Conservation (phyloP, 768 basidiomycete species). For the Boletus coccyginus region DNA sequence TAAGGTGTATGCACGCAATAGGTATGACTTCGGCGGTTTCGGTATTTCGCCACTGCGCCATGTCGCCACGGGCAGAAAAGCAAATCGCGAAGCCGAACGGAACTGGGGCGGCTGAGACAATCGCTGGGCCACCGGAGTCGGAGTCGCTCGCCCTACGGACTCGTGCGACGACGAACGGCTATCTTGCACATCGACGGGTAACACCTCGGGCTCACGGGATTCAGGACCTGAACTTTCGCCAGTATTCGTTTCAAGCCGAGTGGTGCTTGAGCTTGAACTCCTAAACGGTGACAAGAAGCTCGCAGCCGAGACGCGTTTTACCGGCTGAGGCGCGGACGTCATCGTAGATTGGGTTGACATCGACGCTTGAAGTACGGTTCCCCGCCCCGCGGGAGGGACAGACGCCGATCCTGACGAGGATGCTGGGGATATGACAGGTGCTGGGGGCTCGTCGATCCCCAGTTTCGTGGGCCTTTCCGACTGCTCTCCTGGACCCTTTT, state of each 20-base stretch:
- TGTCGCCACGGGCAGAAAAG: slow-evolving; percentile 21
- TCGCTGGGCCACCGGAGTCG: slow-evolving; percentile 14
- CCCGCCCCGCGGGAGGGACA: slow-evolving; percentile 4
- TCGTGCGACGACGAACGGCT: slow-evolving; percentile 21
- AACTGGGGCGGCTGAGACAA: slow-evolving; percentile 10
- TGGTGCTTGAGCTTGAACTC: slow-evolving; percentile 6
- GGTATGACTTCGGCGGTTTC: slow-evolving; percentile 47
- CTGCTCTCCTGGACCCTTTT: slow-evolving; percentile 20
- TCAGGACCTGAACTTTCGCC: slow-evolving; percentile 9
- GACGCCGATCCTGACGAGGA: slow-evolving; percentile 5
- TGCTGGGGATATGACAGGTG: not conserved
- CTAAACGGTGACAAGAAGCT: slow-evolving; percentile 30
- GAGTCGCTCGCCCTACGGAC: slow-evolving; percentile 10
- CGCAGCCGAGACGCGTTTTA: slow-evolving; percentile 27
- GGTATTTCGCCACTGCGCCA: slow-evolving; percentile 28
- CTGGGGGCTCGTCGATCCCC: slow-evolving; percentile 12
- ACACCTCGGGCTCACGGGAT: slow-evolving; percentile 19
- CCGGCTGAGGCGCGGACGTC: slow-evolving; percentile 14
- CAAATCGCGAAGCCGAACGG: slow-evolving; percentile 21
- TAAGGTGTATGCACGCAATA: slow-evolving; percentile 74
- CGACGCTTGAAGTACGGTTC: slow-evolving; percentile 28
- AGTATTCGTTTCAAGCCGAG: slow-evolving; percentile 7
- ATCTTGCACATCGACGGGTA: slow-evolving; percentile 23
- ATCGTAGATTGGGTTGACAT: slow-evolving; percentile 12
- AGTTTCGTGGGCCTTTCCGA: slow-evolving; percentile 25